Base-by-base conservation (phyloP, 192 early-diverging fungal genomes). In the Spizellomyces punctatus region DNA sequence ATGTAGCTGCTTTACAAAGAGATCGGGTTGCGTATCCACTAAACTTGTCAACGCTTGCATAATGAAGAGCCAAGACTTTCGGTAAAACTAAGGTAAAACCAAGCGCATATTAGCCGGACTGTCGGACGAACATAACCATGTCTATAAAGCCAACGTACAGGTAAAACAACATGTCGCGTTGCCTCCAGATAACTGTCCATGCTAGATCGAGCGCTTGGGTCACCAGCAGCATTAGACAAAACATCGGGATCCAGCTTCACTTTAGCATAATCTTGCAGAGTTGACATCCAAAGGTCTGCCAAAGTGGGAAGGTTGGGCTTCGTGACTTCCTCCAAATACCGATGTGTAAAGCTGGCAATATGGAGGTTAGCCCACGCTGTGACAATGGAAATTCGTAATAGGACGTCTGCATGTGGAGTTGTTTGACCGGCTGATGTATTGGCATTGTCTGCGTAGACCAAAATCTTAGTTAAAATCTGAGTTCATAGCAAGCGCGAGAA, bases 351-450 rank as follows among this genome's bases (percentile, higher is more conserved):
- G 58, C 84, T 88, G 7, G 92, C 85, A 8, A 86, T 81, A 67
- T 91, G 87, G 10, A 95, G 73, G 62, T 89, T 88, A 7, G 94
- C 92, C 92, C 92, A 95, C 12, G 93, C 89, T 46, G 88, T 88
- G 7, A 94, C 71, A 0, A 93, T 85, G 4, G 94, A 87, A 42
- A 94, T 76, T 58, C 86, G 83, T 58, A 95, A 80, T 87, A 95
- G 91, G 10, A 91, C 79, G 1, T 88, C 87, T 6, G 91, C 93
- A 76, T 94, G 90, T n/a, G 89, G 88, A 59, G 84, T 91, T 48
- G 86, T 59, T 57, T 85, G 58, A 6, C 17, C 46, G 17, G 14
- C 4, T 54, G 14, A 12, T 19, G 17, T 54, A 2, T 82, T 41
- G 82, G 83, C 10, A 85, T 57, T 17, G 64, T 72, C 43, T 45